These are phyloP conservation scores for Ceratocystis destructans DNA, from an alignment of 2,329 filamentous ascomycete genomes.

Conservation along the genomic window DNA sequence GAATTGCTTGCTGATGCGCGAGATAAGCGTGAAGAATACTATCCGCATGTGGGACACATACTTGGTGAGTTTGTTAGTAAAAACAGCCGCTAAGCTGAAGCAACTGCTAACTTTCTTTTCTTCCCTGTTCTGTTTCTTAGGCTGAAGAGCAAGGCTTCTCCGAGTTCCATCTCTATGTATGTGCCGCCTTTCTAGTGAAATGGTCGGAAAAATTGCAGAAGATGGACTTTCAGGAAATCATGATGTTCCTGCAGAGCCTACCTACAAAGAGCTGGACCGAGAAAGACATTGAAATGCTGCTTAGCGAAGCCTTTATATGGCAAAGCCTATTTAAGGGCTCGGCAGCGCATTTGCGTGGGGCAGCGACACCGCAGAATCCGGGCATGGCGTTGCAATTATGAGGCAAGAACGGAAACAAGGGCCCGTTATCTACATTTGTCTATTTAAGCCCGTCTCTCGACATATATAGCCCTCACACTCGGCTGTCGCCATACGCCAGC, in stretches of 20 bases:
- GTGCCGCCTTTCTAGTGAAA: constrained; percentile 93
- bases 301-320: constrained; percentile 98
- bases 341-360: constrained; percentile 66
- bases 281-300: constrained; percentile 88
- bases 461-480: too few relatives aligned
- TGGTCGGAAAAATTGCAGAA: constrained; percentile 91
- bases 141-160: constrained; percentile 98
- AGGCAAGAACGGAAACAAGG: background rate
- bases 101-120: background rate
- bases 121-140: constrained; percentile 32
- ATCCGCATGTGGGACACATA: constrained; percentile 99
- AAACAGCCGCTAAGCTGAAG: background rate
- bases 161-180: constrained; percentile 95
- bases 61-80: constrained; percentile 48
- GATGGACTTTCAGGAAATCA: constrained; percentile 97
- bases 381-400: constrained; percentile 30
- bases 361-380: constrained; percentile 28
- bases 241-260: constrained; percentile 97
- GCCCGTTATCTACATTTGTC: background rate
- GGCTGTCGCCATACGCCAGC: too few relatives aligned
- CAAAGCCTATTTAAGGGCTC: constrained; percentile 93
- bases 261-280: constrained; percentile 92
- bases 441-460: too few relatives aligned
- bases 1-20: constrained; percentile 97
- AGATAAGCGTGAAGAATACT: constrained; percentile 90